These are phyloP conservation scores for Phytophthora quininea DNA, from an alignment of 352 stramenopile species.

Conservation along the genomic window DNA sequence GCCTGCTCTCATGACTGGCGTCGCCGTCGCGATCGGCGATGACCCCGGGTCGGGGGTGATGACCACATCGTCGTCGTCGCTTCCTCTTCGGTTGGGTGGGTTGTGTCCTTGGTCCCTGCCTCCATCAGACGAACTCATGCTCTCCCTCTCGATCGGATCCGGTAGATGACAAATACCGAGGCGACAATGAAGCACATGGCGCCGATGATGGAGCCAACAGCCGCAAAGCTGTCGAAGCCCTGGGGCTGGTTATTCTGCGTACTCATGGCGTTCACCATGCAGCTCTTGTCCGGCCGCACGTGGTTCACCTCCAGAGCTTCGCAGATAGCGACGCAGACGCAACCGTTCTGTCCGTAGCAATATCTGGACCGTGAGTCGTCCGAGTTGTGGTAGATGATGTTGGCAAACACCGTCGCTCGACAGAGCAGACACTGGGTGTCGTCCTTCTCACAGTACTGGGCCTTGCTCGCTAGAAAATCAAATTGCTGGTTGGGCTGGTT, in stretches of 20 bases:
- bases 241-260: slow-evolving; percentile 22
- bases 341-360: slow-evolving; percentile 43
- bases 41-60: slow-evolving; percentile 34
- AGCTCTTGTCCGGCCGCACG: slow-evolving; percentile 23
- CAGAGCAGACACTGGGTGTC: slow-evolving; percentile 46
- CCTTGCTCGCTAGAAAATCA: slow-evolving; percentile 34
- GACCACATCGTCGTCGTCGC: slow-evolving; percentile 28
- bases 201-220: slow-evolving; percentile 43
- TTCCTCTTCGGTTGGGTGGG: slow-evolving; percentile 25
- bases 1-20: slow-evolving; percentile 31
- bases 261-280: slow-evolving; percentile 44
- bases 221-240: slow-evolving; percentile 23
- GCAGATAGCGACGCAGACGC: slow-evolving; percentile 54
- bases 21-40: slow-evolving; percentile 39
- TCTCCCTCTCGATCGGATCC: slow-evolving; percentile 47
- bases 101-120: slow-evolving; percentile 9
- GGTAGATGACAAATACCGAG: slow-evolving; percentile 58
- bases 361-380: slow-evolving; percentile 38
- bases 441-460: slow-evolving; percentile 44
- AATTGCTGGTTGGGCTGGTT: slow-evolving; percentile 25
- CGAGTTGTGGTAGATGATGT: slow-evolving; percentile 50
- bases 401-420: slow-evolving; percentile 37
- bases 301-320: slow-evolving; percentile 34
- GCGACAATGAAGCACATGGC: slow-evolving; percentile 55
- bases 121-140: slow-evolving; percentile 13